Base-by-base conservation (phyloP, 2,329 filamentous ascomycete genomes). In the Sclerotinia nivalis region DNA sequence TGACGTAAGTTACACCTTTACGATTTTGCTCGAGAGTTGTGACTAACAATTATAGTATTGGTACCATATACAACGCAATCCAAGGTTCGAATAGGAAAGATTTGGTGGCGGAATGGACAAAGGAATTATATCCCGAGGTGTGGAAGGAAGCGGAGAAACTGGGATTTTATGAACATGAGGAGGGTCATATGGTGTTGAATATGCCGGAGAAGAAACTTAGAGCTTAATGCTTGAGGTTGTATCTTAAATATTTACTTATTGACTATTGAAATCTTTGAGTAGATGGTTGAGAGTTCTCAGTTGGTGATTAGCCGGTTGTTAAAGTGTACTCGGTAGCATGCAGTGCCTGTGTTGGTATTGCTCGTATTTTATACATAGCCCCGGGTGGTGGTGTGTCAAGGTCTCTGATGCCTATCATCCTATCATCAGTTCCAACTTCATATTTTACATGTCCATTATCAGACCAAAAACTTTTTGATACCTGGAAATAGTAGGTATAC, bases 51-150 rank as follows among this genome's bases (percentile, higher is more conserved):
- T 65, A 69, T 69, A 93, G 92, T 43, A 83, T 97, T 61, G 93
- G 89, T 22, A 86, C 90, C 37, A 84, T 93, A 70, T 93, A 92
- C 79, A 96, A 95, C 75, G 89, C 88, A 13, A 85, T 93, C 3
- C 88, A 87, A 2, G 87, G 86, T 70, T 85, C 86, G 71, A 84
- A 85, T 66, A 85, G 88, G 75, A 93, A 96, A 79, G 82, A 85
- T 7, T 83, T 88, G 50, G 90, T 96, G 69, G 89, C 93, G 77
- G 82, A 85, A 22, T 97, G 93, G 93, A 91, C 91, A 2, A 85
- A 86, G 74, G 80, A 86, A 62, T 84, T 86, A 56, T 93, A 92
- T 79, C 88, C 91, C 0, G 83, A 86, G 13, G 81, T 87, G 8
- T 97, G 93, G 93, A 81, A 81, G 15, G 84, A 89, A 74, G 79